Evolutionary conservation across 345 rosid species (phyloP).

Genomic region (Euphorbia lathyris): DNA sequence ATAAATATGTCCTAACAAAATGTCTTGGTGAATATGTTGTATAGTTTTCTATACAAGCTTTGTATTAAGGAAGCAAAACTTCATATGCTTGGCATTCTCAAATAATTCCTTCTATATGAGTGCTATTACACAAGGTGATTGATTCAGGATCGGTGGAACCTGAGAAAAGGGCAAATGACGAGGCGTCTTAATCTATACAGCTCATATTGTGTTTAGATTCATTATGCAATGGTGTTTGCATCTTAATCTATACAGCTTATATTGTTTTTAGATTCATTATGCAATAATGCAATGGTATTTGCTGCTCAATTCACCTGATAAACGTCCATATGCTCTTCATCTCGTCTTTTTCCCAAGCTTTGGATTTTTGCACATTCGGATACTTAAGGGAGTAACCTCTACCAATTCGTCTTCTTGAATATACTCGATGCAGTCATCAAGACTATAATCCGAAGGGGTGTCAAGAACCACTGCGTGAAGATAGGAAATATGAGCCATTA

Average conservation of each 20-base stretch:
- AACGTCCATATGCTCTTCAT: slow-evolving; percentile 18
- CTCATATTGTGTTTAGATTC: no score
- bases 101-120: slow-evolving; percentile 9
- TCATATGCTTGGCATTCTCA: not conserved
- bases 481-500: not conserved
- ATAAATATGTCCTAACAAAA: not conserved
- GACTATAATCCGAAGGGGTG: slow-evolving; percentile 79
- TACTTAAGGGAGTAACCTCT: slow-evolving; percentile 83
- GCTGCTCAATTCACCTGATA: slow-evolving; percentile 1
- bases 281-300: not conserved
- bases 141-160: not conserved
- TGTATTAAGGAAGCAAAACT: slow-evolving; percentile 13
- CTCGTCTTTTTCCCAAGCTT: slow-evolving; percentile 60
- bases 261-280: not conserved
- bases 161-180: not conserved
- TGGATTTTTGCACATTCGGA: slow-evolving; percentile 89
- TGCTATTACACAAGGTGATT: not conserved
- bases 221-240: no score
- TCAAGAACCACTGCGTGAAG: slow-evolving; percentile 75
- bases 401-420: slow-evolving; percentile 97
- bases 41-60: not conserved
- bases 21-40: not conserved
- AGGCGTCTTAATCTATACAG: no score
- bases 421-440: slow-evolving; percentile 94
- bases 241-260: not conserved